Conservation (phyloP, 495 filamentous ascomycete species). For the Eremomyces bilateralis region DNA sequence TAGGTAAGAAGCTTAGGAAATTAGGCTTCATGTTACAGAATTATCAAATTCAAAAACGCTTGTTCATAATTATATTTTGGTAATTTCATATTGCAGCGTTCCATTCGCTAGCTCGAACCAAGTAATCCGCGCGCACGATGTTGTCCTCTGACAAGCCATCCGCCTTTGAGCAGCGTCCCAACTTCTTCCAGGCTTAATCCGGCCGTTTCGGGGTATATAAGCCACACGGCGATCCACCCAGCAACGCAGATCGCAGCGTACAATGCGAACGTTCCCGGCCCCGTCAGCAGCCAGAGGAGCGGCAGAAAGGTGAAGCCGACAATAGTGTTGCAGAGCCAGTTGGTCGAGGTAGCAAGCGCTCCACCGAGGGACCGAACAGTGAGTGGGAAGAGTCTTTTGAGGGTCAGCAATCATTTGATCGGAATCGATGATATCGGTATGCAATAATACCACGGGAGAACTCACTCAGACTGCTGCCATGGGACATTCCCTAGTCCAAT, state of each 20-base stretch:
- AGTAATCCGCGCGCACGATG: no score
- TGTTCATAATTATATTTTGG: no score
- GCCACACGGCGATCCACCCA: constrained; percentile 45
- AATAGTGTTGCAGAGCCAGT: constrained; percentile 78
- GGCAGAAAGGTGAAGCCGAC: constrained; percentile 72
- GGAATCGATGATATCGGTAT: not conserved
- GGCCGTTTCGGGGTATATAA: constrained; percentile 68
- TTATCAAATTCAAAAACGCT: no score
- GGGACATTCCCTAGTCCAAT: constrained; percentile 79
- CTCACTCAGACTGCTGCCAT: constrained; percentile 68
- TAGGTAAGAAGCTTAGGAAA: no score
- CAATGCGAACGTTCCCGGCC: constrained; percentile 54
- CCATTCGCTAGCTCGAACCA: no score
- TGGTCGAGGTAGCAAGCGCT: constrained; percentile 63
- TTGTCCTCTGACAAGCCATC: no score
- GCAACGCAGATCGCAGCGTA: constrained; percentile 48
- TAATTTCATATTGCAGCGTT: no score
- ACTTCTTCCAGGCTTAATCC: constrained; percentile 68
- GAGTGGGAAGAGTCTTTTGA: constrained; percentile 51
- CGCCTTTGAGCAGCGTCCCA: constrained; percentile 45
- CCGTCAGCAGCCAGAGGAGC: constrained; percentile 58
- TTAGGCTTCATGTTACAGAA: no score
- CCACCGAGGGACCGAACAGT: constrained; percentile 65
- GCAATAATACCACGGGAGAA: no score
- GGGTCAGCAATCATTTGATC: not conserved